Conservation (phyloP, 2,329 filamentous ascomycete genomes). For the Paradendryphiella salina region DNA sequence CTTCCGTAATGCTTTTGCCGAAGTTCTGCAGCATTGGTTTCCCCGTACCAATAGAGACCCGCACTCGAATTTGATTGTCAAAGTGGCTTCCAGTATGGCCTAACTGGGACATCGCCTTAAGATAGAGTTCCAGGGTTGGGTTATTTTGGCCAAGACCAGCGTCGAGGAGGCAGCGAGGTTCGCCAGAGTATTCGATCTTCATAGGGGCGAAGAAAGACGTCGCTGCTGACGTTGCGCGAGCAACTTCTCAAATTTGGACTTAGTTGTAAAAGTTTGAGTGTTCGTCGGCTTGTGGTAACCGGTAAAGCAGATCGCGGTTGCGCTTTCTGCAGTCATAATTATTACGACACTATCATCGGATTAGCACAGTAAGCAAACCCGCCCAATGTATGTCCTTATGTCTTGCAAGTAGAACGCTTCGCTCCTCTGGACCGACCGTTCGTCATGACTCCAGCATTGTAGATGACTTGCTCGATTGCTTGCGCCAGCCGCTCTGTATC, state of each 20-base stretch:
- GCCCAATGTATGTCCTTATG: not conserved
- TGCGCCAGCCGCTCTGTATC: constrained; percentile 18
- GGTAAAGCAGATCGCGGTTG: constrained; percentile 6
- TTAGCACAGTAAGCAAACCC: not conserved
- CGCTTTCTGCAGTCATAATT: constrained; percentile 7
- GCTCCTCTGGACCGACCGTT: constrained; percentile 8
- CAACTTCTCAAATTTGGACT: constrained; percentile 39
- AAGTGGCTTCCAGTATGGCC: not conserved
- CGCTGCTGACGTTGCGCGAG: constrained; percentile 21
- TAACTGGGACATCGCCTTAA: constrained; percentile 27
- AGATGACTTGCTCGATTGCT: constrained; percentile 13
- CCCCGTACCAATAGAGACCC: constrained; percentile 13
- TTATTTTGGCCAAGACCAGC: constrained; percentile 49
- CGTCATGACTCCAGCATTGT: constrained; percentile 1
- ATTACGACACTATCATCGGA: constrained; percentile 7
- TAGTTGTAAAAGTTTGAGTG: constrained; percentile 14
- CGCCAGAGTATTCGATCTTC: constrained; percentile 37
- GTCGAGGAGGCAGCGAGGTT: constrained; percentile 47
- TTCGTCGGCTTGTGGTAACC: constrained; percentile 9
- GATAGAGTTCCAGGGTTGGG: constrained; percentile 47
- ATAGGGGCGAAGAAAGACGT: constrained; percentile 37
- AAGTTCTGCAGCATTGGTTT: constrained; percentile 3
- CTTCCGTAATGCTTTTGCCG: constrained; percentile 6
- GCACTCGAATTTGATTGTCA: constrained; percentile 6
- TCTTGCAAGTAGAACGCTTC: constrained; percentile 8